Evolutionary conservation across 1,284 basidiomycete species (phyloP), one percentile per base, ranked within the genome.

Genomic region (Malassezia yamatoensis): DNA sequence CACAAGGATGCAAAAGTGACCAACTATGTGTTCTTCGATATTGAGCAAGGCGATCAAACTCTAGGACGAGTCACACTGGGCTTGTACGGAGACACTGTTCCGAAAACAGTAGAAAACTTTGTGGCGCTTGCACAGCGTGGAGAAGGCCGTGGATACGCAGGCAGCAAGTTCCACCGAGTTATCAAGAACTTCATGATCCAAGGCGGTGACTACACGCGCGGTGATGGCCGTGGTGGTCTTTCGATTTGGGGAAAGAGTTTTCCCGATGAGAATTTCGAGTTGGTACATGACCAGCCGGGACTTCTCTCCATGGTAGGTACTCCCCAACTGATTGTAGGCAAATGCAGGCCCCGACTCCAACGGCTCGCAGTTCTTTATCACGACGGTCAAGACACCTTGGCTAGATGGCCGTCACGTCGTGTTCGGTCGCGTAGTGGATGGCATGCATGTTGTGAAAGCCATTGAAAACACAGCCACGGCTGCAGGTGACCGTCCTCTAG

Each of bases 141-240:
- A 68, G 84, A 82, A 65, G 88, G 86, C 76, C 82, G 79, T 61
- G 83, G 84, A 15, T 86, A 85, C 80, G 80, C 84, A 77, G 83
- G 83, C 53, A 83, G 81, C 51, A 79, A 78, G 59, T 85, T 85
- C 80, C 83, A 64, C 64, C 64, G 68, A 13, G 68, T 74, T 65
- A 85, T 85, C 77, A 81, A 82, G 77, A 78, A 81, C 75, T 84
- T 84, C 76, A 84, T 84, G 53, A 69, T 67, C 40, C 65, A 67
- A 37, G 67, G 65, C 36, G 74, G 74, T 51, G 74, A 75, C 58
- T 75, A 73, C 54, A 71, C 70, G 45, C 51, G 53, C 9, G 68
- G 68, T 37, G 67, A 75, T 45, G 74, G 74, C 39, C 60, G 68
- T 1, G 74, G 74, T 21, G 74, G 74, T 16, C 59, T 66, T 49